Evolutionary conservation across 1,139 yeast species (phyloP), one percentile per base, ranked within the genome.

Genomic region (Yamadazyma trypodendri): DNA sequence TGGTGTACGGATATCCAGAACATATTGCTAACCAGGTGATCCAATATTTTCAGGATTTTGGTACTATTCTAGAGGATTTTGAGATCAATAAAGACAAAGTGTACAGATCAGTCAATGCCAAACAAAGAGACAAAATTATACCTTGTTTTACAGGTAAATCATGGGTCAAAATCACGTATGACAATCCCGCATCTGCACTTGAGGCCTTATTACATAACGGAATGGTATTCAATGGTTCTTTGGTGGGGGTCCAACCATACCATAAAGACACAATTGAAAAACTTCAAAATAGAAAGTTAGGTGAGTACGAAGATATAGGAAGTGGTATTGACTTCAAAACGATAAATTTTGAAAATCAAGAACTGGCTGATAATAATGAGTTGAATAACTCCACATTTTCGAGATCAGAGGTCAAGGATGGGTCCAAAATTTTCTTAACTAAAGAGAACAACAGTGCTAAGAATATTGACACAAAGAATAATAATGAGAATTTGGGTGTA

Each of bases 1-100:
- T 89, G 30, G 88, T 90, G 10, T 89, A 87, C 61, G 97, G 97
- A 1, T 90, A 87, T 58, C 89, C 95, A 1, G 92, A 90, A 51
- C 70, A 79, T 3, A 68, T 82, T 46, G 79, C 94, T 4, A 72
- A 75, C 32, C 74, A 76, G 29, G 79, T 92, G 1, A 74, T 92
- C 32, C 76, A 77, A 36, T 87, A 83, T 58, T 92, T 90, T 54
- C 72, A 82, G 31, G 84, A 84, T 48, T 88, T 83, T 57, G 98
- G 98, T 15, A 74, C 71, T 20, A 79, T 92, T 31, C 61, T 86
- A 49, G 97, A 89, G 52, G 85, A 86, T 49, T 80, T 87, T 44
- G 82, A 80, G 48, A 55, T 55, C 6, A 56, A 53, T 23, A 59
- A 43, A 64, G 65, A 46, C n/a, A 42, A 41, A 22, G 32, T 37